phyloP scores from a whole-genome alignment of 148 eudicot species.

The Fagopyrum homotropicum region DNA sequence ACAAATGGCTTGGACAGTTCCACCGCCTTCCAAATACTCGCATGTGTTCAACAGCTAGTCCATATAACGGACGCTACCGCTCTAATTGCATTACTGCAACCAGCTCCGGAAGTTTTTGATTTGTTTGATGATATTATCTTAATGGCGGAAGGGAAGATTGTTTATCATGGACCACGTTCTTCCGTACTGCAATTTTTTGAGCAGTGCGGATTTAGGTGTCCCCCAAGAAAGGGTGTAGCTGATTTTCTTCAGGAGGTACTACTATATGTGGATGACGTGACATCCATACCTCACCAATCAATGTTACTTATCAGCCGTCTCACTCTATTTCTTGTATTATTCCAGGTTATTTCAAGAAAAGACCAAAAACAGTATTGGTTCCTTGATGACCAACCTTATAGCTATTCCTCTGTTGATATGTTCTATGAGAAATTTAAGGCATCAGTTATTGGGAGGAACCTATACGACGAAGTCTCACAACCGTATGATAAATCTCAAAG shows the following conservation, averaged over 20 bases:
- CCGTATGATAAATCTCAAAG: constrained; percentile 36
- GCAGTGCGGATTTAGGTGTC: constrained; percentile 68
- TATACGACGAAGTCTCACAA: constrained; percentile 36
- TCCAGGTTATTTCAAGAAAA: constrained; percentile 73
- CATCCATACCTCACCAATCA: not conserved
- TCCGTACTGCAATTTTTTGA: constrained; percentile 46
- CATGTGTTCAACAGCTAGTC: constrained; percentile 60
- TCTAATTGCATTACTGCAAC: constrained; percentile 81
- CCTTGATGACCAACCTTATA: constrained; percentile 23
- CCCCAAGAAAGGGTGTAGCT: constrained; percentile 79
- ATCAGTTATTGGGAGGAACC: constrained; percentile 33
- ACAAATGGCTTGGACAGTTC: constrained; percentile 91
- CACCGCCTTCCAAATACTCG: constrained; percentile 70
- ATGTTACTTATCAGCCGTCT: not conserved
- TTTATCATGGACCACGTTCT: constrained; percentile 71
- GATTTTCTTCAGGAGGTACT: constrained; percentile 87
- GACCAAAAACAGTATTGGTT: constrained; percentile 80
- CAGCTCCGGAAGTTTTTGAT: constrained; percentile 76
- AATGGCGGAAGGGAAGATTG: constrained; percentile 78
- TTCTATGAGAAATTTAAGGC: constrained; percentile 47
- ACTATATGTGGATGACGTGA: not conserved
- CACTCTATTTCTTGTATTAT: not conserved
- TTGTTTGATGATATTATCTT: constrained; percentile 80
- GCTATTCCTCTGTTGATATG: constrained; percentile 36
- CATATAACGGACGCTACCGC: constrained; percentile 67